Conservation (phyloP, 148 eudicot genomes). For the Camellia japonica region DNA sequence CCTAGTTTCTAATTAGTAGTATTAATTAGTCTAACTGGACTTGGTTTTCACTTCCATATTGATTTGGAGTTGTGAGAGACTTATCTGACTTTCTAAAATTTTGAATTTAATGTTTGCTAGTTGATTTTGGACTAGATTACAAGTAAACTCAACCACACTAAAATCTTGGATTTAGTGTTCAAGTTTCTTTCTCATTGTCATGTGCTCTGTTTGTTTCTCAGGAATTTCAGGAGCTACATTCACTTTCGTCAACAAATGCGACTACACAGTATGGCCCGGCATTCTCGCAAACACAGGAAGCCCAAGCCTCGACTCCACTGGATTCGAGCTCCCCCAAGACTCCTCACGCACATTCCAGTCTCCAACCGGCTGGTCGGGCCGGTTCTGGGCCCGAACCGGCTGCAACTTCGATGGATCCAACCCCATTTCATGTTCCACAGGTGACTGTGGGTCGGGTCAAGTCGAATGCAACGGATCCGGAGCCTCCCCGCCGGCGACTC, state of each 20-base stretch:
- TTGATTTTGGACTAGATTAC: background rate
- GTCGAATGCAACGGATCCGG: constrained; percentile 27
- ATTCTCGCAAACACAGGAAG: constrained; percentile 28
- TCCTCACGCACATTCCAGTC: constrained; percentile 18
- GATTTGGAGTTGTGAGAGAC: too few relatives aligned
- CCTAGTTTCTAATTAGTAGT: too few relatives aligned
- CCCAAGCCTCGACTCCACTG: constrained; percentile 25
- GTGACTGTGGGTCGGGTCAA: constrained; percentile 37
- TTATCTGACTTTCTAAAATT: too few relatives aligned
- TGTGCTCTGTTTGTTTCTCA: background rate
- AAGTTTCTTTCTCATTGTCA: too few relatives aligned
- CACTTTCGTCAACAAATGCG: constrained; percentile 29
- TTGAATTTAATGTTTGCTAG: background rate
- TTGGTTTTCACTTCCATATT: too few relatives aligned
- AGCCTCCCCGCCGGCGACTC: constrained; percentile 28
- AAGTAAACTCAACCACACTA: too few relatives aligned
- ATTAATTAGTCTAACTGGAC: too few relatives aligned
- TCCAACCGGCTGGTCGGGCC: constrained; percentile 40
- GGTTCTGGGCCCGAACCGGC: constrained; percentile 41
- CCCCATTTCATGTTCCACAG: constrained; percentile 25
- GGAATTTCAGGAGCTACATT: constrained; percentile 22
- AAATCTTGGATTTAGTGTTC: too few relatives aligned
- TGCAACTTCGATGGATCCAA: constrained; percentile 25
- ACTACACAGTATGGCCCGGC: constrained; percentile 33
- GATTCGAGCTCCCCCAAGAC: constrained; percentile 27